These are phyloP conservation scores for Teratosphaeria destructans DNA, from an alignment of 2,329 filamentous ascomycete genomes.

Conservation along the genomic window DNA sequence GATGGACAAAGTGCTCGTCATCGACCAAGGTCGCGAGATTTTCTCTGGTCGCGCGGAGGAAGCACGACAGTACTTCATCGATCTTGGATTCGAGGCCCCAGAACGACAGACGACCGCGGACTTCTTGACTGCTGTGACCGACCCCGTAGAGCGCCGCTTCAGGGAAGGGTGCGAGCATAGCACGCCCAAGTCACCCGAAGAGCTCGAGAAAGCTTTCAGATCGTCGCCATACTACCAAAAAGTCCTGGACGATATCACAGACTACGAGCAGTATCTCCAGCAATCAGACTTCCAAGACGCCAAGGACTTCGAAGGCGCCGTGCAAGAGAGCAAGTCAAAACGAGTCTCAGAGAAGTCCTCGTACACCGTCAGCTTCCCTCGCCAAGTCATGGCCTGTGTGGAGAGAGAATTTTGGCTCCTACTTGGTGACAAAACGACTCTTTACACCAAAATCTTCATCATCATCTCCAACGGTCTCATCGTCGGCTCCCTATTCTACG, in stretches of 20 bases:
- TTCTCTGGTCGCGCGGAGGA: slow-evolving; percentile 53
- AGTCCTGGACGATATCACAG: slow-evolving; percentile 50
- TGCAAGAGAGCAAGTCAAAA: slow-evolving; percentile 57
- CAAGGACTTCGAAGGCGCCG: slow-evolving; percentile 50
- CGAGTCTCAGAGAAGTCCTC: slow-evolving; percentile 55
- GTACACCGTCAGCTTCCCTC: slow-evolving; percentile 65
- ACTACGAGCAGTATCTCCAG: slow-evolving; percentile 49
- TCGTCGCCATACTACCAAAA: slow-evolving; percentile 51
- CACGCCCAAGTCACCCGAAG: slow-evolving; percentile 58
- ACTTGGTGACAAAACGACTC: slow-evolving; percentile 60
- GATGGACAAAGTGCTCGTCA: slow-evolving; percentile 73
- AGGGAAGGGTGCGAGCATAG: slow-evolving; percentile 54
- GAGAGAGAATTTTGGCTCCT: slow-evolving; percentile 71
- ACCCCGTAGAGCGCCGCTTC: slow-evolving; percentile 60
- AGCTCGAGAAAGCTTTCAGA: slow-evolving; percentile 58
- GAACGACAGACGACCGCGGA: slow-evolving; percentile 62
- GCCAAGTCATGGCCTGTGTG: slow-evolving; percentile 60
- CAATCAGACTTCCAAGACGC: slow-evolving; percentile 51
- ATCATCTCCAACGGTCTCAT: slow-evolving; percentile 65
- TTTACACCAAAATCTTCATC: slow-evolving; percentile 72
- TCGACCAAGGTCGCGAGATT: slow-evolving; percentile 60
- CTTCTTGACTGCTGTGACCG: slow-evolving; percentile 66
- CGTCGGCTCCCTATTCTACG: slow-evolving; percentile 70
- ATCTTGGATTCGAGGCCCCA: slow-evolving; percentile 52
- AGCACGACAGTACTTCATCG: slow-evolving; percentile 55